phyloP scores from a whole-genome alignment of 768 basidiomycete genomes.

The Phlebiopsis flavidoalba region DNA sequence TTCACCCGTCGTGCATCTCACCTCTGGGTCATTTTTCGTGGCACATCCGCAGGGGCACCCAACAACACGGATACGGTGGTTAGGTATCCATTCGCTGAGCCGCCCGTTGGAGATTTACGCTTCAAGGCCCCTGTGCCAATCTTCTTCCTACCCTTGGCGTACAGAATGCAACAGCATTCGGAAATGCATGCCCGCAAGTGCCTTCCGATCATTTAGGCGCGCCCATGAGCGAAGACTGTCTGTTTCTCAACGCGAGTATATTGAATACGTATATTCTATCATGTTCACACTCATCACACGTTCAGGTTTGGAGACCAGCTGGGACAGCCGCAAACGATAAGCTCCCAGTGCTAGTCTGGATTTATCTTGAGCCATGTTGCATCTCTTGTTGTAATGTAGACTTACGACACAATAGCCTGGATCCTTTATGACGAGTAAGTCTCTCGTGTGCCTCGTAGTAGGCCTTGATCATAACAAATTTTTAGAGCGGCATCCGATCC shows the following conservation, averaged over 20 bases:
- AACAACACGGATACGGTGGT: constrained; percentile 50
- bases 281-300: neutral
- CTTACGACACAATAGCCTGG: constrained; percentile 34
- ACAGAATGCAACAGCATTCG: constrained; percentile 42
- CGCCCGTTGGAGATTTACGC: constrained; percentile 50
- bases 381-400: neutral
- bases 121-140: constrained; percentile 52
- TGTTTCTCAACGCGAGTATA: constrained; percentile 42
- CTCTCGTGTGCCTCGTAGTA: too few relatives aligned
- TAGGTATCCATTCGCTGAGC: constrained; percentile 58
- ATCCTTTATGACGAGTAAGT: constrained; percentile 39
- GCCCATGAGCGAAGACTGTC: constrained; percentile 46
- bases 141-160: constrained; percentile 25
- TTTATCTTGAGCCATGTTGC: constrained; percentile 23
- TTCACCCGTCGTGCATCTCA: neutral
- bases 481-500: constrained; percentile 39
- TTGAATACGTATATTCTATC: neutral
- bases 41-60: constrained; percentile 29
- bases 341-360: constrained; percentile 30
- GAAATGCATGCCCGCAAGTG: constrained; percentile 52
- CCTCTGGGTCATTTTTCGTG: constrained; percentile 48
- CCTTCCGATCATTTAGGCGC: constrained; percentile 32
- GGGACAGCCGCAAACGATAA: constrained; percentile 18
- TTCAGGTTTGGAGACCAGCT: constrained; percentile 27
- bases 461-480: too few relatives aligned